These are phyloP conservation scores for Colletotrichum sp. DNA, from an alignment of 2,329 filamentous ascomycete species.

Conservation along the genomic window DNA sequence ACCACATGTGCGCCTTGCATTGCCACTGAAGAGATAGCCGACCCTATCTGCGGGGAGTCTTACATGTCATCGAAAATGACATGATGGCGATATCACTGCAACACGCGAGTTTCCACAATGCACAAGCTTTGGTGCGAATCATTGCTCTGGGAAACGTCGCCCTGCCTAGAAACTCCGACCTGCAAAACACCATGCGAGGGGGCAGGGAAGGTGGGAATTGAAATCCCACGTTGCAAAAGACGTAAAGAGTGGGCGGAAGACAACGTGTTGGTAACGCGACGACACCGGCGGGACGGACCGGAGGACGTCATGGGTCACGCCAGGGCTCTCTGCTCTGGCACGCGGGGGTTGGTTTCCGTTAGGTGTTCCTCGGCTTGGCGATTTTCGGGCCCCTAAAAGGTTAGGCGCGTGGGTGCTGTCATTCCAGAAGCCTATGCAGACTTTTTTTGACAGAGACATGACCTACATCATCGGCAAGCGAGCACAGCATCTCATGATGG, in stretches of 20 bases:
- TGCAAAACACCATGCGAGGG: background rate
- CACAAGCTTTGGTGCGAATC: background rate
- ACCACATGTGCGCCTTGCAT: background rate
- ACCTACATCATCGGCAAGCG: background rate
- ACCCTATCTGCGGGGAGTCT: background rate
- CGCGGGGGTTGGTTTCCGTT: background rate
- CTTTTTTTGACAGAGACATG: background rate
- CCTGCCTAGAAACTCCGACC: background rate
- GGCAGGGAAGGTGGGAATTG: background rate
- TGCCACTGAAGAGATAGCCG: background rate
- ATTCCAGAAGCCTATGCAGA: background rate
- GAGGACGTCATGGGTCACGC: conserved; percentile 15
- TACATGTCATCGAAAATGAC: background rate
- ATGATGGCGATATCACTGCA: background rate
- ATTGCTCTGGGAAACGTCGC: background rate
- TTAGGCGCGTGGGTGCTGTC: background rate
- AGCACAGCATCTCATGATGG: background rate
- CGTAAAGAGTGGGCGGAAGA: background rate
- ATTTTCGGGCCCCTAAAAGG: background rate
- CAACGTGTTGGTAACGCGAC: background rate
- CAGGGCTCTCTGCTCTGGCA: background rate
- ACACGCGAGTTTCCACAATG: background rate
- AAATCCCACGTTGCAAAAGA: background rate
- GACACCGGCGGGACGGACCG: conserved; percentile 1
- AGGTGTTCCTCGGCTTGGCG: background rate